Evolutionary conservation across 2,329 filamentous ascomycete genomes (phyloP).

Genomic region (Aspergillus flavus): DNA sequence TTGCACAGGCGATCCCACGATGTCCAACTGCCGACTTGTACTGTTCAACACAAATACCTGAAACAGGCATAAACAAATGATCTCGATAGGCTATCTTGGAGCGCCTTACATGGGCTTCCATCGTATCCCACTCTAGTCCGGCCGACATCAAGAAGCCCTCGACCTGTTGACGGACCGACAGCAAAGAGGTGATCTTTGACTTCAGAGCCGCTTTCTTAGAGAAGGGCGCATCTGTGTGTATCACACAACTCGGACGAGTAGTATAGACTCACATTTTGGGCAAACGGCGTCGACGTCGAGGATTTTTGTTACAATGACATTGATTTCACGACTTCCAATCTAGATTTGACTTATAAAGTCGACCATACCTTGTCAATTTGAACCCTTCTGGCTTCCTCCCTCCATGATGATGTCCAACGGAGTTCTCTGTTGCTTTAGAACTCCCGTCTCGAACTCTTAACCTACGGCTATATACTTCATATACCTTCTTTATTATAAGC

Average conservation of each 20-base stretch:
- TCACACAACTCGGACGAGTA: conserved; percentile 30
- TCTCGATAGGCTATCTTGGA: not conserved
- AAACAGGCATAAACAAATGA: conserved; percentile 11
- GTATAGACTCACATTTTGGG: conserved; percentile 31
- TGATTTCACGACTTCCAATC: conserved; percentile 28
- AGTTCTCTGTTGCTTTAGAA: conserved; percentile 7
- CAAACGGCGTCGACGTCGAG: conserved; percentile 35
- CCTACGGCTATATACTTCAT: too few species aligned
- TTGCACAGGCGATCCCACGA: conserved; percentile 36
- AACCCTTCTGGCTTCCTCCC: conserved; percentile 29
- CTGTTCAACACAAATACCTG: conserved; percentile 33
- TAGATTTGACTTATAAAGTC: conserved; percentile 27
- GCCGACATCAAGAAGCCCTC: conserved; percentile 35
- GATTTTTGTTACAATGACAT: conserved; percentile 34
- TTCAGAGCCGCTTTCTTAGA: conserved; percentile 25
- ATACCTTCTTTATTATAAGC: too few species aligned
- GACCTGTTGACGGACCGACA: conserved; percentile 40
- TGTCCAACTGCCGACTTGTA: conserved; percentile 37
- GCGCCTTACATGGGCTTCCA: conserved; percentile 16
- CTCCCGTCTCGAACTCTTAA: too few species aligned
- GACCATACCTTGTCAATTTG: conserved; percentile 35
- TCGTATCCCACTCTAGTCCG: conserved; percentile 22
- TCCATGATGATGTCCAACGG: conserved; percentile 20
- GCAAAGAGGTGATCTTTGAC: conserved; percentile 31
- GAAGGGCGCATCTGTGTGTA: conserved; percentile 9